These are phyloP conservation scores for Ceratocystis variospora DNA, from an alignment of 2,329 filamentous ascomycete genomes.

Conservation along the genomic window DNA sequence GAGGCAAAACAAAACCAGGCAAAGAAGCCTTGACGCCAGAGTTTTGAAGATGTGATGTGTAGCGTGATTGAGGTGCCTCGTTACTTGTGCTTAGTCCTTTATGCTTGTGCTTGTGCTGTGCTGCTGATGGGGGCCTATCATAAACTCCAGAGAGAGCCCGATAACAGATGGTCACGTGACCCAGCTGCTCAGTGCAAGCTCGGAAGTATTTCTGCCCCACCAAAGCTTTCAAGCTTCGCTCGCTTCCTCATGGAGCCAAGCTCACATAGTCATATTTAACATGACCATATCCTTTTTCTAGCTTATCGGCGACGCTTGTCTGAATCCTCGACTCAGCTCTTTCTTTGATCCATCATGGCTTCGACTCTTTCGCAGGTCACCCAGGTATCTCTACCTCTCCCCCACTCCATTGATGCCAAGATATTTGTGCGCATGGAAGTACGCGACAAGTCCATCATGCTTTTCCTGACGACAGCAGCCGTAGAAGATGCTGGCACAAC, in stretches of 20 bases:
- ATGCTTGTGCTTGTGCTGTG: background rate
- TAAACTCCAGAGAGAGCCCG: background rate
- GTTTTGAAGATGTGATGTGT: background rate
- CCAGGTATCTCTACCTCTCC: conserved; percentile 46
- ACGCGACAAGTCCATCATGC: conserved; percentile 41
- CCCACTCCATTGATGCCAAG: conserved; percentile 45
- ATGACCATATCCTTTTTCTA: background rate
- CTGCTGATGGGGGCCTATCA: background rate
- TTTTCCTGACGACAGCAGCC: conserved; percentile 48
- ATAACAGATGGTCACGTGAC: background rate
- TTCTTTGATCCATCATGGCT: background rate
- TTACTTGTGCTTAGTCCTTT: background rate
- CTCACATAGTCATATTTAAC: background rate
- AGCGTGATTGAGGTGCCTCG: background rate
- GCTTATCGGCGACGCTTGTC: too few species aligned
- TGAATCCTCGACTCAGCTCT: background rate
- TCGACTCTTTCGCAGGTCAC: conserved; percentile 10
- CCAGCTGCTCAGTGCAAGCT: background rate
- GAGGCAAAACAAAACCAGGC: background rate
- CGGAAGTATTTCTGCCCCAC: background rate
- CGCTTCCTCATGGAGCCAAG: background rate
- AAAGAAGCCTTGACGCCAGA: background rate
- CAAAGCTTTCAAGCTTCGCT: background rate
- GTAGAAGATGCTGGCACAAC: conserved; percentile 37
- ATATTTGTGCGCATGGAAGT: conserved; percentile 48